Base-by-base conservation (phyloP, 2,329 filamentous ascomycete species). In the Neofusicoccum laricinum region DNA sequence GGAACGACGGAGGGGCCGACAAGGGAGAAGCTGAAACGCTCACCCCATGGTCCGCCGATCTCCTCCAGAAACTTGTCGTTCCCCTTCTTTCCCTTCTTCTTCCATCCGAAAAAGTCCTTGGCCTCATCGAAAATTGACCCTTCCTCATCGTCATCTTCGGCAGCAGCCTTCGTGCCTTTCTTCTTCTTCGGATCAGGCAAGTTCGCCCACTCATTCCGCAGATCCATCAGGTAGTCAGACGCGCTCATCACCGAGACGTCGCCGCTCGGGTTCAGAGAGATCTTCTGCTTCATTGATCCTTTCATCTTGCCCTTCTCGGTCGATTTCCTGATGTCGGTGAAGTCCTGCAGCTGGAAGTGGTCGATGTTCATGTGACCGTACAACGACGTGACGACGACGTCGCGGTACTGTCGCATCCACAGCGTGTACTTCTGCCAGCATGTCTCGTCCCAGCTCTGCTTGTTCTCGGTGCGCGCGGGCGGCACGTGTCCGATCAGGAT, bases 361-460 rank as follows among this genome's bases (percentile, higher is more conserved):
- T 99, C 95, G 68, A 97, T 91, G 73, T 99, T 99, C 95, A 99
- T 98, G 75, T 99, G 95, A 1, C 94, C 95, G 72, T 90, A 99
- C 5, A 96, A 73, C 30, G 87, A 88, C 12, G 86, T 88, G 19
- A 93, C 84, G 19, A 99, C 84, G 41, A 99, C 89, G 75, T 99
- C 95, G 38, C 95, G 90, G 76, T 93, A 99, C 75, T 96, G 92
- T 69, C 88, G 86, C 71, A 94, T 80, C 92, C 93, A 98, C 3
- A 98, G 80, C 0, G 92, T 90, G 77, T 97, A 99, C 75, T 96
- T 97, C 75, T 97, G 94, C 93, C 94, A 99, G 79, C 95, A 99
- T 0, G 91, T 93, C 81, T 98, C 94, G 69, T 97, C 93, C 95
- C 95, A 99, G 67, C 87, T 88, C 71, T 87, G 86, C 81, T 98